A percentile compares a stretch with the other conserved stretches of the same genome.
Evolutionary conservation across 805 yeast species (phyloP).

Genomic region (Candida insectorum): DNA sequence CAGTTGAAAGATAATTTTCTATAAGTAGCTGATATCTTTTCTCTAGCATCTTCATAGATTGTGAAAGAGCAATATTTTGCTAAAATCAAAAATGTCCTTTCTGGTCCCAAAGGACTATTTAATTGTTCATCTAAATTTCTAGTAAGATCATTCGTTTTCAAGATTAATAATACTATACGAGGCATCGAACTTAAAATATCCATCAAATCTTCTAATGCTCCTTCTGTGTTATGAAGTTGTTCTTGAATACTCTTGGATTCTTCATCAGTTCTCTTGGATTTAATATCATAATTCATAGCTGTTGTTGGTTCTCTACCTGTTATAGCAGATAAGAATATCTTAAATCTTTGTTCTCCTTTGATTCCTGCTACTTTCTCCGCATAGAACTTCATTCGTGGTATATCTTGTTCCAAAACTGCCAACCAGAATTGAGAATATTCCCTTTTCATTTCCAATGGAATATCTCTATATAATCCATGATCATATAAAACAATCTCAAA

Average conservation of each 20-base stretch:
- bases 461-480: slow-evolving; percentile 89
- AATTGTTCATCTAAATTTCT: slow-evolving; percentile 83
- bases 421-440: slow-evolving; percentile 93
- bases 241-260: slow-evolving; percentile 70
- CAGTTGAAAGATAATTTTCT: slow-evolving; percentile 18
- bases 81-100: slow-evolving; percentile 83
- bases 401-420: slow-evolving; percentile 72
- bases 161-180: slow-evolving; percentile 73
- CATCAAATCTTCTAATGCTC: slow-evolving; percentile 74
- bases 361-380: slow-evolving; percentile 80
- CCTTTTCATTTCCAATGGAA: slow-evolving; percentile 71
- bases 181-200: slow-evolving; percentile 76
- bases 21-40: slow-evolving; percentile 22
- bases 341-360: slow-evolving; percentile 66
- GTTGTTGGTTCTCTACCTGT: slow-evolving; percentile 88
- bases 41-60: slow-evolving; percentile 66
- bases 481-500: slow-evolving; percentile 92
- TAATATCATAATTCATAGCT: slow-evolving; percentile 63
- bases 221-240: slow-evolving; percentile 55
- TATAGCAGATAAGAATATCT: slow-evolving; percentile 85
- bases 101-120: slow-evolving; percentile 80
- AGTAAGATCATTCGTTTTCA: slow-evolving; percentile 92
- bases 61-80: slow-evolving; percentile 85
- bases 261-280: slow-evolving; percentile 46
- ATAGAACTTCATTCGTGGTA: slow-evolving; percentile 62